Evolutionary conservation across 768 basidiomycete species (phyloP).

Genomic region (Boletus subparvulus): DNA sequence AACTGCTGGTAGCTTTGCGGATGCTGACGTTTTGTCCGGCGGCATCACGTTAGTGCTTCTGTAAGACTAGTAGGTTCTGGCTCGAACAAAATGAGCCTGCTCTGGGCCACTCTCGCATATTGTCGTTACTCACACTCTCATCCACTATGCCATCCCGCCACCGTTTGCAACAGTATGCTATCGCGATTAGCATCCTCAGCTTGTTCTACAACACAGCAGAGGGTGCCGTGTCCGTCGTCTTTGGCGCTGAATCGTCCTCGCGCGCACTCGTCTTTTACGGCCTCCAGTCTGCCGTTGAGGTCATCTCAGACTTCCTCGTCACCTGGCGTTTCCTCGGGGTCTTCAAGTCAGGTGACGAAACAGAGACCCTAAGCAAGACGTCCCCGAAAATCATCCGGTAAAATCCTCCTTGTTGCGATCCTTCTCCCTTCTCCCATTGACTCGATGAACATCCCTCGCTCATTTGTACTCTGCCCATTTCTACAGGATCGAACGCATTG

Average conservation of each 20-base stretch:
- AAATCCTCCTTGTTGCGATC: background rate
- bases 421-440: background rate
- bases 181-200: slow-evolving; percentile 43
- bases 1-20: background rate
- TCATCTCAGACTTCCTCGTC: slow-evolving; percentile 43
- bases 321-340: slow-evolving; percentile 44
- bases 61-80: background rate
- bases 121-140: background rate
- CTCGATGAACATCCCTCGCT: background rate
- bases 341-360: slow-evolving; percentile 35
- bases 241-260: slow-evolving; percentile 46
- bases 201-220: slow-evolving; percentile 41
- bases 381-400: slow-evolving; percentile 16
- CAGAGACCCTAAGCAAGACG: background rate
- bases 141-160: slow-evolving; percentile 18
- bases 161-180: slow-evolving; percentile 36
- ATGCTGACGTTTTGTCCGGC: background rate
- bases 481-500: slow-evolving; percentile 38
- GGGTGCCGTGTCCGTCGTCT: slow-evolving; percentile 43
- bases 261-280: slow-evolving; percentile 49
- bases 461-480: background rate
- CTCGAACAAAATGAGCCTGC: background rate
- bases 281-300: slow-evolving; percentile 48
- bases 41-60: background rate
- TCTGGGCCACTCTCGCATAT: background rate